Percentiles rank a stretch among this genome's conserved stretches.
These are phyloP conservation scores for Russula sp. DNA, from an alignment of 768 basidiomycete species.

Conservation along the genomic window DNA sequence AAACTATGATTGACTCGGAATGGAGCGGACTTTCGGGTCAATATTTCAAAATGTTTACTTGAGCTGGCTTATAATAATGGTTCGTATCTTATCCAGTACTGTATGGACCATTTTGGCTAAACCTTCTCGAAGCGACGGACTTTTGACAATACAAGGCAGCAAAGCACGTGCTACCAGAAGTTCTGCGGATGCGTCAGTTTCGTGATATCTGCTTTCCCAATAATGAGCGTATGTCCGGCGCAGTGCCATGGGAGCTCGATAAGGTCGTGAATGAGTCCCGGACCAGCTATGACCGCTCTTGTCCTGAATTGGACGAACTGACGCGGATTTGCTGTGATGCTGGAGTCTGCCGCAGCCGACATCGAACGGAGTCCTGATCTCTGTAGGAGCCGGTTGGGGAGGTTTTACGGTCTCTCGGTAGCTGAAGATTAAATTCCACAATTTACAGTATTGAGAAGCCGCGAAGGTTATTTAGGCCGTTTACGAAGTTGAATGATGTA, in stretches of 20 bases:
- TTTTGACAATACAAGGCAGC: no score
- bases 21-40: no score
- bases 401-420: slow-evolving; percentile 77
- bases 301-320: slow-evolving; percentile 72
- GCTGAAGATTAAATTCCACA: slow-evolving; percentile 55
- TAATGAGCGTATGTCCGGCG: slow-evolving; percentile 31
- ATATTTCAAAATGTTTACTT: no score
- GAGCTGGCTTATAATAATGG: no score
- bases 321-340: slow-evolving; percentile 48
- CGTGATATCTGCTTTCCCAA: slow-evolving; percentile 51
- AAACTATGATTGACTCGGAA: no score
- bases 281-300: slow-evolving; percentile 74
- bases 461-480: slow-evolving; percentile 60
- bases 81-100: no score
- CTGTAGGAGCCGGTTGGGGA: slow-evolving; percentile 82
- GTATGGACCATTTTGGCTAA: no score
- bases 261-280: slow-evolving; percentile 87
- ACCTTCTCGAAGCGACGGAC: no score
- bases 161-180: slow-evolving; percentile 78
- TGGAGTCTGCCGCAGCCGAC: no score
- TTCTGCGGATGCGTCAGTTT: slow-evolving; percentile 76
- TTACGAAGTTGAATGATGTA: slow-evolving; percentile 55
- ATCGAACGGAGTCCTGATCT: background rate
- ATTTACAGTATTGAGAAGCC: slow-evolving; percentile 69
- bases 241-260: slow-evolving; percentile 52